Evolutionary conservation across 192 early-diverging fungal genomes (phyloP), one percentile per base, ranked within the genome.

Genomic region (Endogone sp.): DNA sequence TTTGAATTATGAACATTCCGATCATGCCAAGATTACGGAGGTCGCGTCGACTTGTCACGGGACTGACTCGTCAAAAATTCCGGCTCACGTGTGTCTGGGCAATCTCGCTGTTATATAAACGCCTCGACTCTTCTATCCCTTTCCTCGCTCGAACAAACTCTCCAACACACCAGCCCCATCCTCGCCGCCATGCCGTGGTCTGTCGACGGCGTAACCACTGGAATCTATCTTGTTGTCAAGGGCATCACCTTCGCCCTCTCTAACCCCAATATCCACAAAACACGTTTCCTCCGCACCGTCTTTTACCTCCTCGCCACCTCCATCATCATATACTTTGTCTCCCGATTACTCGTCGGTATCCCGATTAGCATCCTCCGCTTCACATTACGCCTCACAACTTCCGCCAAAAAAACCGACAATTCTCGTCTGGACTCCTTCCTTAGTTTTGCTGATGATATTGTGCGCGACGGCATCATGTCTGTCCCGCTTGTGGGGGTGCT

Each of bases 401-500:
- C 62, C 54, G 30, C 73, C 0, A 61, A 54, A 11, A 61, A 63
- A 26, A 60, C 71, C 44, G 82, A 84, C 26, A 72, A 75, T 20
- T 60, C 70, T 20, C 59, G 74, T 22, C 72, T 72, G 4, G 73
- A 80, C 49, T 64, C 69, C 1, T 66, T 68, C 22, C 60, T 85
- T 22, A 65, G 71, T 26, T 65, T 66, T 8, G 71, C 75, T 60
- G 66, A 65, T 6, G 69, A 69, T 37, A 71, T 73, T 57, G 68
- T 77, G 3, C 79, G 80, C 21, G 76, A 80, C 57, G 55, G 72
- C 56, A 68, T 80, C 56, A 70, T 64, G 21, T 74, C 73, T 0
- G 61, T 86, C 58, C 87, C 87, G 0, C 72, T 89, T 31, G 32
- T 81, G 2, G 82, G 80, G 2, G 59, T 89, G 20, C 44, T 89